Evolutionary conservation across 2,329 filamentous ascomycete species (phyloP).

Genomic region (Raffaelea deltoideospora): DNA sequence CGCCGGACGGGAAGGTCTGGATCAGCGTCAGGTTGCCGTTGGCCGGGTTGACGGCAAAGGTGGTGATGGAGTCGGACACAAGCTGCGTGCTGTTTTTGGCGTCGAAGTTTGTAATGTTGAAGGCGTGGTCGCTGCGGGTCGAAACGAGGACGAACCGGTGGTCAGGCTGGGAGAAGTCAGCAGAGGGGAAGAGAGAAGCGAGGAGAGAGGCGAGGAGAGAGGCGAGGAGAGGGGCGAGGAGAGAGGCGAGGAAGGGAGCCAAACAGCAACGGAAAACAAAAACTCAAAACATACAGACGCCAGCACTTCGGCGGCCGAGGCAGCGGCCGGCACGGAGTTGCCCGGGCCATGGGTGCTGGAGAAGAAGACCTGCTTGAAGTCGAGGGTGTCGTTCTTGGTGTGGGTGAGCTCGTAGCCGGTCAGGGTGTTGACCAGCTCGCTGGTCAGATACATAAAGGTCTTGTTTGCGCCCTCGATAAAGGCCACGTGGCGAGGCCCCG

Average conservation of each 20-base stretch:
- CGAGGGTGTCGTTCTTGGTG: slow-evolving; percentile 21
- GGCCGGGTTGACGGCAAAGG: slow-evolving; percentile 36
- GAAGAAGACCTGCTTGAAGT: slow-evolving; percentile 30
- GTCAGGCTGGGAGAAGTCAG: slow-evolving; percentile 35
- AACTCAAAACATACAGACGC: slow-evolving; percentile 40
- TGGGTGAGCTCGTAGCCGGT: slow-evolving; percentile 42
- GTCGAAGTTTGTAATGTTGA: slow-evolving; percentile 32
- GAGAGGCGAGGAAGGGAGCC: too few relatives aligned
- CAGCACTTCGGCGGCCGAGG: slow-evolving; percentile 38
- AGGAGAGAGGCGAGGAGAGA: too few relatives aligned
- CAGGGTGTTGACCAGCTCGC: slow-evolving; percentile 44
- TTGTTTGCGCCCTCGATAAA: slow-evolving; percentile 32
- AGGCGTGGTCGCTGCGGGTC: slow-evolving; percentile 47
- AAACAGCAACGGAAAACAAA: not conserved
- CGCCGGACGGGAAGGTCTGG: slow-evolving; percentile 48
- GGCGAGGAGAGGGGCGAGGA: too few relatives aligned
- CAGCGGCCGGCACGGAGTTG: slow-evolving; percentile 22
- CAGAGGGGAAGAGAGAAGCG: too few relatives aligned
- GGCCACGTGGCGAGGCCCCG: slow-evolving; percentile 49
- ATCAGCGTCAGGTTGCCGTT: slow-evolving; percentile 41
- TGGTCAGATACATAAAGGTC: slow-evolving; percentile 44
- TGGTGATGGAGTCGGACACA: slow-evolving; percentile 49
- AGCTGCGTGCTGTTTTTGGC: slow-evolving; percentile 25
- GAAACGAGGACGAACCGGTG: slow-evolving; percentile 50
- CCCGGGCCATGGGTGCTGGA: slow-evolving; percentile 32